Evolutionary conservation across 805 yeast species (phyloP).

Genomic region (Naumovozyma baii): DNA sequence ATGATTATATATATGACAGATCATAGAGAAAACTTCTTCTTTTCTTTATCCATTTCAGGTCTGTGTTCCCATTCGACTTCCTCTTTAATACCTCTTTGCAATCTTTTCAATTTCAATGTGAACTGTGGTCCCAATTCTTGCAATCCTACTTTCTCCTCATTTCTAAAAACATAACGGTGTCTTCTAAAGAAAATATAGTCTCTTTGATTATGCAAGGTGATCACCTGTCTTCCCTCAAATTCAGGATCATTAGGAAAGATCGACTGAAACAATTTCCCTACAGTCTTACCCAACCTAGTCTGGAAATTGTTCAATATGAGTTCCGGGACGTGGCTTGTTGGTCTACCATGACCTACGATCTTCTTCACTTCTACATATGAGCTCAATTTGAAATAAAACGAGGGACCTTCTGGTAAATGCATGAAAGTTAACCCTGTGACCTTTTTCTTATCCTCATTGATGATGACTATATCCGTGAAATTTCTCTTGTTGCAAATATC

Average conservation of each 20-base stretch:
- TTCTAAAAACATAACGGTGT: constrained; percentile 82
- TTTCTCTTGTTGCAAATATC: constrained; percentile 71
- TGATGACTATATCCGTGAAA: constrained; percentile 77
- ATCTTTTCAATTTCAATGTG: constrained; percentile 75
- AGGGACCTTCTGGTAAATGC: constrained; percentile 92
- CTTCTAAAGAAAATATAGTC: constrained; percentile 92
- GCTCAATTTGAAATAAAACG: constrained; percentile 79
- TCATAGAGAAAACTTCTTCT: constrained; percentile 78
- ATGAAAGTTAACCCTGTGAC: constrained; percentile 89
- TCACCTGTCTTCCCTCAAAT: constrained; percentile 89
- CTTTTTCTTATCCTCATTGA: constrained; percentile 87
- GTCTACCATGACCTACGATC: constrained; percentile 80
- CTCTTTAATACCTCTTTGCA: constrained; percentile 85
- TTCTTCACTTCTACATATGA: constrained; percentile 66
- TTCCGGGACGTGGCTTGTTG: constrained; percentile 89
- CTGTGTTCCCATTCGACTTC: constrained; percentile 95
- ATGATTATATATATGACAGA: not conserved
- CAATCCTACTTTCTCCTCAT: constrained; percentile 86
- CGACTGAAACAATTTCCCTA: constrained; percentile 84
- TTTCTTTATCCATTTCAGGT: constrained; percentile 93
- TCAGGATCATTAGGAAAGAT: constrained; percentile 90
- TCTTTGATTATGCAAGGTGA: constrained; percentile 92
- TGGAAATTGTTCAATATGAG: constrained; percentile 84
- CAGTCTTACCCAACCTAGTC: constrained; percentile 87
- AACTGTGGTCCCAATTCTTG: constrained; percentile 97